Conservation (phyloP, 768 basidiomycete species). For the Trichaptum fuscoviolaceum region DNA sequence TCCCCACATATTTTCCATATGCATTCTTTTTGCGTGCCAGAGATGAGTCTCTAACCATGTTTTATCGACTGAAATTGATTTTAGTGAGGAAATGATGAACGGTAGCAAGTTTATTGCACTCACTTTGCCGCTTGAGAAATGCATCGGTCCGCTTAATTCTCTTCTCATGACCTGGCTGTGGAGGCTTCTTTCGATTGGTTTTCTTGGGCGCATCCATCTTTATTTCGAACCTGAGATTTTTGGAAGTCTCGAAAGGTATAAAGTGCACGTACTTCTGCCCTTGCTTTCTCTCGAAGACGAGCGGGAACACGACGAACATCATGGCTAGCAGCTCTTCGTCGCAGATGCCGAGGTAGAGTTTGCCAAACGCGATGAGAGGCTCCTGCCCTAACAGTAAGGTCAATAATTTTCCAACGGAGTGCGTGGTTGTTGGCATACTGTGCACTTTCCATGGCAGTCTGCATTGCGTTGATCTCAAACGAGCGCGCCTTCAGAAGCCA, state of each 20-base stretch:
- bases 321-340: slow-evolving; percentile 91
- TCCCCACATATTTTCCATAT: slow-evolving; percentile 91
- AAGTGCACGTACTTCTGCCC: slow-evolving; percentile 57
- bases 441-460: slow-evolving; percentile 76
- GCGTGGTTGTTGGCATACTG: slow-evolving; percentile 38
- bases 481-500: slow-evolving; percentile 56
- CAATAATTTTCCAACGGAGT: slow-evolving; percentile 3
- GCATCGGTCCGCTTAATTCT: slow-evolving; percentile 51
- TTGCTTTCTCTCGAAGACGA: slow-evolving; percentile 77
- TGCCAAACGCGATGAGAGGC: slow-evolving; percentile 88
- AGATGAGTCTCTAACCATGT: slow-evolving; percentile 94
- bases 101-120: slow-evolving; percentile 7
- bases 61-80: slow-evolving; percentile 59
- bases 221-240: slow-evolving; percentile 5
- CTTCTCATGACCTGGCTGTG: slow-evolving; percentile 61
- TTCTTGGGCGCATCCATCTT: slow-evolving; percentile 53
- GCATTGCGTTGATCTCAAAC: slow-evolving; percentile 90
- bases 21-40: slow-evolving; percentile 97
- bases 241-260: background rate
- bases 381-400: slow-evolving; percentile 40
- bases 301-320: slow-evolving; percentile 86
- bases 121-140: slow-evolving; percentile 74
- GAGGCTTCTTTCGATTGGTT: slow-evolving; percentile 37
- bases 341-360: slow-evolving; percentile 83
- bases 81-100: background rate